phyloP scores from a whole-genome alignment of 2,329 filamentous ascomycete genomes.

The Microdochium bolleyi region DNA sequence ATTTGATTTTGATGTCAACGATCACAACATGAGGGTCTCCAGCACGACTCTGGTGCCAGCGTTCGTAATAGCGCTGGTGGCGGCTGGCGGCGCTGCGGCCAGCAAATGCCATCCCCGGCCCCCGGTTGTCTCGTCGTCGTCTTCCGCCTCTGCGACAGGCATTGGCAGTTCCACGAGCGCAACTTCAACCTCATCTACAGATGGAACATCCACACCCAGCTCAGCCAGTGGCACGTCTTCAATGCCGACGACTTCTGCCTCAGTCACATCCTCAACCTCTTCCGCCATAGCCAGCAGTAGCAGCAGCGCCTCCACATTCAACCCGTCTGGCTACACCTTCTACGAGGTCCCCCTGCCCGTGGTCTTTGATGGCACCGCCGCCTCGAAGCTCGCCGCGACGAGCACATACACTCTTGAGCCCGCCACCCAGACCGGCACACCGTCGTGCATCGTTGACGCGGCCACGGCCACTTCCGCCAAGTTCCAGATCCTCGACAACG shows the following conservation, averaged over 20 bases:
- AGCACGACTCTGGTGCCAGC: not conserved
- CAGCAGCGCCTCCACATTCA: not conserved
- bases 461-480: not conserved
- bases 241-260: not conserved
- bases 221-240: not conserved
- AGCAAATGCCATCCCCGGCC: not conserved
- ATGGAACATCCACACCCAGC: not conserved
- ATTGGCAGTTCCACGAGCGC: not conserved
- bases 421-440: not conserved
- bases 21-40: not conserved
- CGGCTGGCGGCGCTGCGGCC: not conserved
- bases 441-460: not conserved
- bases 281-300: not conserved
- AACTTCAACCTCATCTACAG: not conserved
- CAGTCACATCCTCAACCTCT: not conserved
- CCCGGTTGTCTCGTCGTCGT: not conserved
- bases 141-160: not conserved
- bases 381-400: not conserved
- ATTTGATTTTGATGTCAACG: not conserved
- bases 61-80: not conserved
- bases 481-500: not conserved
- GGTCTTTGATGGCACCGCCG: not conserved
- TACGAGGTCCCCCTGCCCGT: not conserved
- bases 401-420: not conserved
- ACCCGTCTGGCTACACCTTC: not conserved